A percentile compares a stretch with the other conserved stretches of the same genome.
These are phyloP conservation scores for Prunella vulgaris DNA, from an alignment of 257 asterid genomes.

Conservation along the genomic window DNA sequence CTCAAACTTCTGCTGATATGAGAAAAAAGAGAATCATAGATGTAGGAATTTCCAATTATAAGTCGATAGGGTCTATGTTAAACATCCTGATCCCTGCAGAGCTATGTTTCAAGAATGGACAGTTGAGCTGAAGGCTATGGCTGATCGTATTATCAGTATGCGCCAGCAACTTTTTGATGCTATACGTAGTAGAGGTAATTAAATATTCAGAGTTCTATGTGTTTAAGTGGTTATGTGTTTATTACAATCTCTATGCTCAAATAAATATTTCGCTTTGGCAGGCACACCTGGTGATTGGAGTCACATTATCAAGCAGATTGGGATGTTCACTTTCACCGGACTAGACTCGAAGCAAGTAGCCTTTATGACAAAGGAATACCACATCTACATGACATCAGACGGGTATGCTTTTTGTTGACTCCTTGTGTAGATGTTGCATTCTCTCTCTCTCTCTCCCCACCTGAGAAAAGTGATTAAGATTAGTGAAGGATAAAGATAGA, in stretches of 20 bases:
- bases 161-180: constrained; percentile 86
- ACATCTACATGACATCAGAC: constrained; percentile 94
- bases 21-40: constrained; percentile 7
- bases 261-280: constrained; percentile 29
- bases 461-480: too few species aligned
- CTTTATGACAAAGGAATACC: constrained; percentile 85
- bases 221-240: not conserved
- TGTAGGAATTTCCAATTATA: not conserved
- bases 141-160: constrained; percentile 95
- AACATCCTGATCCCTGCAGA: constrained; percentile 40
- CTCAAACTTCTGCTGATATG: not conserved
- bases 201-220: not conserved
- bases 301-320: constrained; percentile 96
- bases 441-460: not conserved
- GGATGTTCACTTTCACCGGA: constrained; percentile 98
- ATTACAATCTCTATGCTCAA: not conserved
- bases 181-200: constrained; percentile 61
- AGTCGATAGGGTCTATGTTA: not conserved
- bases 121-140: constrained; percentile 92
- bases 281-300: constrained; percentile 99
- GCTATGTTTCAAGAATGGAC: constrained; percentile 84
- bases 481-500: not conserved
- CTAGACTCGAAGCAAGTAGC: constrained; percentile 73
- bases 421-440: not conserved
- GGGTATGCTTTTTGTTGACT: constrained; percentile 48